Evolutionary conservation across 2,329 filamentous ascomycete species (phyloP).

Genomic region (Sclerotinia trifoliorum): DNA sequence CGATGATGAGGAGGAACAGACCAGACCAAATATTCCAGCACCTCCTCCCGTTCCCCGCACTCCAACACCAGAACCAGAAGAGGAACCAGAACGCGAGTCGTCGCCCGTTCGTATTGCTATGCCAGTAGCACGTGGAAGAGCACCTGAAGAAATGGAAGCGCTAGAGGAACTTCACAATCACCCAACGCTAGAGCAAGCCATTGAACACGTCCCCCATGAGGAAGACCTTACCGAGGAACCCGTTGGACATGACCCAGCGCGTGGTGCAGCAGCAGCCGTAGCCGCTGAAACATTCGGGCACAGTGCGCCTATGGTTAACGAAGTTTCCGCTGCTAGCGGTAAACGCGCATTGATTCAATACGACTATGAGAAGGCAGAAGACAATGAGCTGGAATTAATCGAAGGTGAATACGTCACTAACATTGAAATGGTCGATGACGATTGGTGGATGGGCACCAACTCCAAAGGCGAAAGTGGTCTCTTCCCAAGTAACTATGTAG

Average conservation of each 20-base stretch:
- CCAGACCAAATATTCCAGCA: constrained; percentile 47
- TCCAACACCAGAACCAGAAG: constrained; percentile 44
- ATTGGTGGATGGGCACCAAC: constrained; percentile 99
- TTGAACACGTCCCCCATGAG: constrained; percentile 63
- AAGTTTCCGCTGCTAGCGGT: constrained; percentile 53
- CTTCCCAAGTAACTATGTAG: constrained; percentile 97
- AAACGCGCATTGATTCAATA: constrained; percentile 80
- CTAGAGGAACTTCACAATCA: constrained; percentile 49
- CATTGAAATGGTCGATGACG: constrained; percentile 96
- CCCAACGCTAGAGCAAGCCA: constrained; percentile 58
- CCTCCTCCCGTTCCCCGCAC: constrained; percentile 42
- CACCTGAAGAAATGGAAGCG: constrained; percentile 51
- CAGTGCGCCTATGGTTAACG: constrained; percentile 43
- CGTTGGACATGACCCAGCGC: constrained; percentile 56
- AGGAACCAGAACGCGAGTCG: constrained; percentile 49
- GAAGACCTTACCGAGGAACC: constrained; percentile 65
- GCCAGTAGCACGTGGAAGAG: constrained; percentile 68
- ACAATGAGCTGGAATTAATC: constrained; percentile 88
- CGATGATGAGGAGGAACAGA: constrained; percentile 50
- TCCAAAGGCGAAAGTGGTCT: constrained; percentile 77
- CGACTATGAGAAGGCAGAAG: constrained; percentile 96
- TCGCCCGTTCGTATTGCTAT: constrained; percentile 86
- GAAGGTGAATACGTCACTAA: constrained; percentile 88
- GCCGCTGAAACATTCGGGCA: constrained; percentile 49
- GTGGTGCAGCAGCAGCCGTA: constrained; percentile 57